Conservation (phyloP, 352 stramenopile genomes). For the Phytophthora kernoviae region DNA sequence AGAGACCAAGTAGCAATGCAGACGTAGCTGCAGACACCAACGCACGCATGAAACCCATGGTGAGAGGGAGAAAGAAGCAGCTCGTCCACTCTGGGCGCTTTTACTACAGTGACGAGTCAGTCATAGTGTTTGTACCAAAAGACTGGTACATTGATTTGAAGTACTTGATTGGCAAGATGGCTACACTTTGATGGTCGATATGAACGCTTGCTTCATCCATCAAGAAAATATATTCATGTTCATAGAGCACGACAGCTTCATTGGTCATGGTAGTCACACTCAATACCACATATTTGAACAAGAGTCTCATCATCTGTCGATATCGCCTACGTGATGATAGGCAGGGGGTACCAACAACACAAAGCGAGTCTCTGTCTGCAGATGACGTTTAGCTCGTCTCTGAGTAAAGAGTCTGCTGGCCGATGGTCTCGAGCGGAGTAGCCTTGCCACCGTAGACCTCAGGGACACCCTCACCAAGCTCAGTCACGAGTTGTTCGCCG, state of each 20-base stretch:
- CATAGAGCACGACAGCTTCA: background rate
- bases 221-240: background rate
- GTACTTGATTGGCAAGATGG: too few species aligned
- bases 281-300: background rate
- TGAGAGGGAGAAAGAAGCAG: constrained; percentile 8
- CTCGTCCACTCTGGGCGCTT: constrained; percentile 1
- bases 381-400: constrained; percentile 7
- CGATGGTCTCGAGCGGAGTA: constrained; percentile 21
- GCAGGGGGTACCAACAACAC: background rate
- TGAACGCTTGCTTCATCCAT: background rate
- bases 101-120: constrained; percentile 7
- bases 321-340: background rate
- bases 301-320: background rate
- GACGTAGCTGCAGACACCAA: constrained; percentile 23
- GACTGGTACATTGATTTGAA: background rate
- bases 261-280: background rate
- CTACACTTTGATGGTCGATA: too few species aligned
- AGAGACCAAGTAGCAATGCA: constrained; percentile 10
- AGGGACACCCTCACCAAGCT: constrained; percentile 22
- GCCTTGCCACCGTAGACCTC: constrained; percentile 33
- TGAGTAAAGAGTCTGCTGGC: constrained; percentile 26
- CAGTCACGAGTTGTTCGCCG: constrained; percentile 28
- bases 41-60: constrained; percentile 26
- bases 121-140: background rate
- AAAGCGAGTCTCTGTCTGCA: background rate